Evolutionary conservation across 2,329 filamentous ascomycete species (phyloP), one percentile per base, ranked within the genome.

Genomic region (Aspergillus aculeatinus): DNA sequence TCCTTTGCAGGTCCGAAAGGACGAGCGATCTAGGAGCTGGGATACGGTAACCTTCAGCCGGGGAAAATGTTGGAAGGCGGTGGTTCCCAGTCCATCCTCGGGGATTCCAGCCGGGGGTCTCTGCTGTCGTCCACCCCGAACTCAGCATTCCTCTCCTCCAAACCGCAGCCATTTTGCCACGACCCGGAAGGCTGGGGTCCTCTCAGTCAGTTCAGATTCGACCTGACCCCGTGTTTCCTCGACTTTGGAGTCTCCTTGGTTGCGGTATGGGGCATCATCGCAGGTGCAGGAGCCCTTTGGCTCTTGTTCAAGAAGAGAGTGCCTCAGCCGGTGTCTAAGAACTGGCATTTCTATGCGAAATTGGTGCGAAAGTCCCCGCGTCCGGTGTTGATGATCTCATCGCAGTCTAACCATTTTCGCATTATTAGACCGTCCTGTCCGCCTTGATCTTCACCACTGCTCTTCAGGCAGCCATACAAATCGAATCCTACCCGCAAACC

Each of bases 161-260:
- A 68, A 48, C 68, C 67, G 60, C 90, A 96, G 74, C 87, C 91
- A 60, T 81, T 97, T 76, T 98, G 94, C 79, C 87, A 89, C 75
- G 95, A 96, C 77, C 81, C 83, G 57, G 94, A 98, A 78, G 96
- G 95, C 70, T 99, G 95, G 95, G 96, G 96, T 1, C 95, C 95
- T 23, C 74, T 99, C 73, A 97, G 92, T 77, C 87, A 88, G 39
- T 83, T 87, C 67, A 85, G 94, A 75, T 97, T 92, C 77, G 95
- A 99, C 79, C 92, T 99, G 71, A 98, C 95, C 16, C 94, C 95
- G 47, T 99, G 95, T 81, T 99, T 99, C 74, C 87, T 98, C 70
- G 96, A 99, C 74, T 86, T 96, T 23, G 93, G 91, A 86, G 86
- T 98, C 60, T 86, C 90, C 35, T 79, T 83, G 1, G 90, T 96